Evolutionary conservation across 768 basidiomycete species (phyloP).

Genomic region (Xerocomellus dryophilus): DNA sequence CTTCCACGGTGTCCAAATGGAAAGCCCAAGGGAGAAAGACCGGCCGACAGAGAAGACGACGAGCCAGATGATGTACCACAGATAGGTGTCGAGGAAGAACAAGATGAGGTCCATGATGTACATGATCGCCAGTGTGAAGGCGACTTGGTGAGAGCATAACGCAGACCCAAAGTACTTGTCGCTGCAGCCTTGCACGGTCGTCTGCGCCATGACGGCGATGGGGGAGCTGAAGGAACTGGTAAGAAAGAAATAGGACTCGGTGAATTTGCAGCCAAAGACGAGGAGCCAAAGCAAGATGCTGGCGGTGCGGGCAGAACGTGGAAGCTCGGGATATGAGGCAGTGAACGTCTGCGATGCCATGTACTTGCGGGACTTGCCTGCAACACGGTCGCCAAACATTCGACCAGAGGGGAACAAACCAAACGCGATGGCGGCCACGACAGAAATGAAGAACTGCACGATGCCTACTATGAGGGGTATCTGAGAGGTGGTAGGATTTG

Average conservation of each 20-base stretch:
- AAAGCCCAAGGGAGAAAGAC: constrained; percentile 88
- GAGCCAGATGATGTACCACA: constrained; percentile 99
- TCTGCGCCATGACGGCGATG: constrained; percentile 94
- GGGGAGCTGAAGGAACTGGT: constrained; percentile 96
- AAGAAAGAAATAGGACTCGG: constrained; percentile 97
- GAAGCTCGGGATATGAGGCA: constrained; percentile 87
- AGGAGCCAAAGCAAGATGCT: constrained; percentile 88
- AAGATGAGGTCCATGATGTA: constrained; percentile 96
- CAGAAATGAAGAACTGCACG: constrained; percentile 91
- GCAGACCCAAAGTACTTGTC: constrained; percentile 79
- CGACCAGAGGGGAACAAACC: constrained; percentile 90
- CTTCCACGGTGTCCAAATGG: constrained; percentile 99
- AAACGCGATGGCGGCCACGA: constrained; percentile 78
- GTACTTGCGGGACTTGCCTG: constrained; percentile 96
- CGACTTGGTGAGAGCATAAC: constrained; percentile 89
- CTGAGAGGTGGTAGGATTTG: constrained; percentile 46
- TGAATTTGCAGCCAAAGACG: constrained; percentile 94
- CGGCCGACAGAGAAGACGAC: constrained; percentile 90
- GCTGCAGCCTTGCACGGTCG: constrained; percentile 85
- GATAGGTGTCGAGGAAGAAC: constrained; percentile 99
- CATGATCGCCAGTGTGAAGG: constrained; percentile 96
- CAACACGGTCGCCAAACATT: constrained; percentile 98
- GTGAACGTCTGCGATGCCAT: constrained; percentile 99
- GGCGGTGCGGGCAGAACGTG: constrained; percentile 68
- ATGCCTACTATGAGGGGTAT: constrained; percentile 89